phyloP scores from a whole-genome alignment of 306 rosid species.

The Acacia acuminata region DNA sequence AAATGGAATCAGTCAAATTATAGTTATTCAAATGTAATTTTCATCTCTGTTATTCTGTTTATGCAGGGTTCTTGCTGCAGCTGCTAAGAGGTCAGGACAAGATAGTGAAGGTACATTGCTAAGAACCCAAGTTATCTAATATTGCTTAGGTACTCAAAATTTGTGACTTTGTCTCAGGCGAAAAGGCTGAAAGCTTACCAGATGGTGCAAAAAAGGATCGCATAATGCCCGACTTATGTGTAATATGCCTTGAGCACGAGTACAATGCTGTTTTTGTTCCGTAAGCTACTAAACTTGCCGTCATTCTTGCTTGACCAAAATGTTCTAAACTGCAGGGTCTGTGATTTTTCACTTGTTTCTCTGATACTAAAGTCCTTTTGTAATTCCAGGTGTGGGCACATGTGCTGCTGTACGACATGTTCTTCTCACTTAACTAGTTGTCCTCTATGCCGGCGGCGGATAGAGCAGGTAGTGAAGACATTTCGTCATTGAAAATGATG shows the following conservation, averaged over 20 bases:
- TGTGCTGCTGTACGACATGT: conserved; percentile 93
- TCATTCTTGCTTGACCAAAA: conserved; percentile 6
- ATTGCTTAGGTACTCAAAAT: conserved; percentile 19
- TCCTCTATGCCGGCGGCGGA: conserved; percentile 88
- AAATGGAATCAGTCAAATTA: conserved; percentile 1
- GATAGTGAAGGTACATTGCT: conserved; percentile 66
- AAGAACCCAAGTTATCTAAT: conserved; percentile 1
- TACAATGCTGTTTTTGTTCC: conserved; percentile 96
- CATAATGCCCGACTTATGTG: conserved; percentile 86
- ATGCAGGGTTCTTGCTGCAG: conserved; percentile 95
- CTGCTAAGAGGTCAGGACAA: conserved; percentile 77
- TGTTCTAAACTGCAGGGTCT: conserved; percentile 1
- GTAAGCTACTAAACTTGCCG: conserved; percentile 56
- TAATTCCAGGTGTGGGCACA: conserved; percentile 90
- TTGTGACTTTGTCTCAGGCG: conserved; percentile 52
- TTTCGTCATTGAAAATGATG: conserved; percentile 68
- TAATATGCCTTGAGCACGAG: conserved; percentile 93
- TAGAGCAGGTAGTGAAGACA: conserved; percentile 88
- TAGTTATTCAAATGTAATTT: conserved; percentile 14
- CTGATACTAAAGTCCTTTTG: conserved; percentile 23
- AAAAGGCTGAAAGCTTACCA: conserved; percentile 46
- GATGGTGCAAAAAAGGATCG: conserved; percentile 71
- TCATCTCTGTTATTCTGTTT: conserved; percentile 24
- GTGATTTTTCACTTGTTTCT: conserved; percentile 25
- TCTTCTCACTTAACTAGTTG: conserved; percentile 84